Evolutionary conservation across 78 protist species (phyloP), one percentile per base, ranked within the genome.

Genomic region (Polysphondylium violaceum): DNA sequence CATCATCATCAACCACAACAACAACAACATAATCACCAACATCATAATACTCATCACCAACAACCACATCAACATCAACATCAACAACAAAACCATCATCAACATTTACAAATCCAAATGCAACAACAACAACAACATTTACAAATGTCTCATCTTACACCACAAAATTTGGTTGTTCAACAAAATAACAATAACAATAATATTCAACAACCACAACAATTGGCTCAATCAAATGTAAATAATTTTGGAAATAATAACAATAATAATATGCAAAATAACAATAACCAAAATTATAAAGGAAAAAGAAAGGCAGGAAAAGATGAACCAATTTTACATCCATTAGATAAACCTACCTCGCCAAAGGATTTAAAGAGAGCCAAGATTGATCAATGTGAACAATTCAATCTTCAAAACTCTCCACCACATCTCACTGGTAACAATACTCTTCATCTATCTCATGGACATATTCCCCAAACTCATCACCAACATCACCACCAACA

Each of bases 401-500:
- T 61, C 14, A 56, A 4, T 56, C 7, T 6, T 14, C 7, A 7
- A 4, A 61, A 6, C 38, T 29, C 41, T 33, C 81, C 64, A 74
- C 27, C 16, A 3, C 25, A 23, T 33, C 6, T 40, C 69, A 61
- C 12, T 61, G n/a, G 31, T 31, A 61, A 31, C 17, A 5, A 12
- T 17, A 3, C 17, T 16, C 4, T 61, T 5, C 40, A 25, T 31
- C 11, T 29, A 31, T 31, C 4, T n/a, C 69, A 61, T 31, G 17
- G 31, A 61, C 69, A 61, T 8, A 3, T 31, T 31, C 36, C 23
- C 3, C 69, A 61, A 33, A 4, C 23, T 31, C 69, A 61, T 31
- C 69, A 61, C 6, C 69, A 61, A 61, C 69, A 12, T 33, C 69
- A 61, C 6, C 69, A 61, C 23, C 69, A 61, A 61, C 69, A 61